Evolutionary conservation across 306 rosid genomes (phyloP), one percentile per base, ranked within the genome.

Genomic region (Ormosia semicastrata): DNA sequence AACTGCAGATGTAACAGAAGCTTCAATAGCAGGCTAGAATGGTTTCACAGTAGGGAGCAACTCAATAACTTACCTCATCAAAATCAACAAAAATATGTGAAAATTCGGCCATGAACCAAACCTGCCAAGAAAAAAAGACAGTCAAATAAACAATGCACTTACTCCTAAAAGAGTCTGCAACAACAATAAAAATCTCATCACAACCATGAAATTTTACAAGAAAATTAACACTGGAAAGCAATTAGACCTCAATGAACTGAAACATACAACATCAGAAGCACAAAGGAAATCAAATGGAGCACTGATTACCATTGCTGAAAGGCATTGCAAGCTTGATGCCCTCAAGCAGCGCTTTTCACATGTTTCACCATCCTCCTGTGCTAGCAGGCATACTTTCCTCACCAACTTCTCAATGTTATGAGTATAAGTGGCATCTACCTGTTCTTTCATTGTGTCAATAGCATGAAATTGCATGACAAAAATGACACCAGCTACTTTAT

Each of bases 271-370:
- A 17, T 11, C 54, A 34, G 65, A 78, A 79, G 50, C 52, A 14
- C 14, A 80, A 10, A 76, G 13, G 3, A 80, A 66, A 66, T 59
- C 29, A 18, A 46, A 81, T 14, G 52, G 64, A 78, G 49, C 73
- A 78, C 41, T 10, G 46, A 33, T 54, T 90, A 93, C 99, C 99
- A 96, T 92, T 80, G 99, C 99, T 30, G 98, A 89, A 78, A 96
- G 92, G 90, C 99, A 96, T 78, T 96, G 99, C 92, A 96, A 89
- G 85, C 98, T 91, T 71, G 97, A 89, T 37, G 98, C 98, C 85
- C 94, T 91, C 90, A 96, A 83, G 85, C 89, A 82, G 79, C 66
- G 63, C 71, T 77, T 90, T 84, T 89, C 89, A 13, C 29, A 80
- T 11, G 90, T 88, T 49, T 91, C 97, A 63, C 93, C 94, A 10